A percentile compares a stretch with the other conserved stretches of the same genome.
These are phyloP conservation scores for Maudiozyma saulgeensis DNA, from an alignment of 805 yeast genomes.

Conservation along the genomic window DNA sequence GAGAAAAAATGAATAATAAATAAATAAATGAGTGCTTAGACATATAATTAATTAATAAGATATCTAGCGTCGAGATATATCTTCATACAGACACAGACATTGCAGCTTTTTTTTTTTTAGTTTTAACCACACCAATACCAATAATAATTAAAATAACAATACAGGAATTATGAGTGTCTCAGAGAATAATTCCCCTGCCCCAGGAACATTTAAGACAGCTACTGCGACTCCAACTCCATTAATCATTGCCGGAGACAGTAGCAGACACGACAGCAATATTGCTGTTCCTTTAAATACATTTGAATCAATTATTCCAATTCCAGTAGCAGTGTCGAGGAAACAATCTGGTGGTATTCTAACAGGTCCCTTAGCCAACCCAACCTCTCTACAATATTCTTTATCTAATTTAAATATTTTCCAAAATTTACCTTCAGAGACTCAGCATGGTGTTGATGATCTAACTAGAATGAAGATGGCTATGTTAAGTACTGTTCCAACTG, in stretches of 20 bases:
- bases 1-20: not conserved
- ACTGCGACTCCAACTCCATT: not conserved
- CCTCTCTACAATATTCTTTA: conserved; percentile 21
- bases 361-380: conserved; percentile 3
- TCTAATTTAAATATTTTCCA: conserved; percentile 26
- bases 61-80: too few relatives aligned
- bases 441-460: conserved; percentile 53
- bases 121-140: too few relatives aligned
- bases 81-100: too few relatives aligned
- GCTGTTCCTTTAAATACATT: conserved; percentile 9
- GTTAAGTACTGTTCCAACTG: conserved; percentile 52
- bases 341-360: conserved; percentile 23
- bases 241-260: too few relatives aligned
- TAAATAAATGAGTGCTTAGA: not conserved
- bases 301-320: conserved; percentile 18
- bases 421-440: conserved; percentile 26
- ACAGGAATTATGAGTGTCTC: not conserved
- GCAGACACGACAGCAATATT: too few relatives aligned
- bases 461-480: conserved; percentile 64
- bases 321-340: conserved; percentile 23
- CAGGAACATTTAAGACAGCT: conserved; percentile 3
- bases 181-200: conserved; percentile 6
- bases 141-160: too few relatives aligned
- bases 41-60: not conserved
- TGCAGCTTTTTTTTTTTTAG: too few relatives aligned